These are phyloP conservation scores for Dunaliella sp. DNA, from an alignment of 139 green algal genomes.

Conservation along the genomic window DNA sequence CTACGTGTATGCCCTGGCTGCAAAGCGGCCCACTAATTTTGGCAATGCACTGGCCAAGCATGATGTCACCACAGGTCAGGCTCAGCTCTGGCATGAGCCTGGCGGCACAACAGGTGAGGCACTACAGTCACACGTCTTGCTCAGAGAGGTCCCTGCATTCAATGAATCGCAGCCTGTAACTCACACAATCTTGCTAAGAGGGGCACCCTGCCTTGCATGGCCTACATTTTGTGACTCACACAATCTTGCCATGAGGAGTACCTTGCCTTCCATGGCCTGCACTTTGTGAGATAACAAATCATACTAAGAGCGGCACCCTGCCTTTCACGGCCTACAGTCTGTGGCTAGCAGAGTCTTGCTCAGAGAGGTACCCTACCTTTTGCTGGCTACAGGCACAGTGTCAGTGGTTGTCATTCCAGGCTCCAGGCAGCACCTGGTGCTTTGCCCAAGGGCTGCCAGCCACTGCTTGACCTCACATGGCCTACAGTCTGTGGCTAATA, in stretches of 20 bases:
- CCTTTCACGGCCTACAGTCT: not conserved
- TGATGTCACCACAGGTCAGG: slow-evolving; percentile 44
- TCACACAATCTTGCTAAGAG: not conserved
- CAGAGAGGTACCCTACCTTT: not conserved
- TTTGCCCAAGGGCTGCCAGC: not conserved
- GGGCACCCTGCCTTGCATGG: not conserved
- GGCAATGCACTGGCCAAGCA: slow-evolving; percentile 71
- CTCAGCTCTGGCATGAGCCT: slow-evolving; percentile 57
- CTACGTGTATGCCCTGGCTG: slow-evolving; percentile 60
- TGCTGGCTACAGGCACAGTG: not conserved
- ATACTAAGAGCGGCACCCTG: too few species aligned
- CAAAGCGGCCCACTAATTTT: slow-evolving; percentile 60
- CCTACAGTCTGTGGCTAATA: not conserved
- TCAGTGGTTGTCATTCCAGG: not conserved
- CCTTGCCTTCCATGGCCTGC: not conserved
- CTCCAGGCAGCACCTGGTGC: not conserved
- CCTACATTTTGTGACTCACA: not conserved
- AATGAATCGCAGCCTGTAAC: not conserved
- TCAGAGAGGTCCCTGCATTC: not conserved
- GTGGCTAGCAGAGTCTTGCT: not conserved
- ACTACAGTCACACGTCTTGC: too few species aligned
- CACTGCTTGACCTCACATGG: not conserved
- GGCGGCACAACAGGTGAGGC: slow-evolving; percentile 43
- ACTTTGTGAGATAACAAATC: too few species aligned
- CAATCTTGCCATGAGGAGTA: not conserved